These are phyloP conservation scores for Dorcoceras hygrometricum DNA, from an alignment of 257 asterid genomes.

Conservation along the genomic window DNA sequence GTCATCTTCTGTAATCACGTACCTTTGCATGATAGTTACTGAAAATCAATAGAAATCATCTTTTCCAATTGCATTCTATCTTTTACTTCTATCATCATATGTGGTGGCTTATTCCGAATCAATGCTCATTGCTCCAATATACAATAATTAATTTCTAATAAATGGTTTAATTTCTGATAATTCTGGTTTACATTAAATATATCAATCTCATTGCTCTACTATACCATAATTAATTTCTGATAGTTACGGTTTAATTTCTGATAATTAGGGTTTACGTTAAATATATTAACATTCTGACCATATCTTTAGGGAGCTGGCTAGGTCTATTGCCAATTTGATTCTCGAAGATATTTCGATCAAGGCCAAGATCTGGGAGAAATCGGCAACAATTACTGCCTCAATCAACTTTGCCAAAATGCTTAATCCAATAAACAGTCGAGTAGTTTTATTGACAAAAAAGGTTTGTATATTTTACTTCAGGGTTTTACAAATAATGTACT, in stretches of 20 bases:
- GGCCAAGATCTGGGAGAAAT: constrained; percentile 72
- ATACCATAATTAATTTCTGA: too few species aligned
- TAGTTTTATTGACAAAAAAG: constrained; percentile 53
- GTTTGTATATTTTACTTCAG: constrained; percentile 38
- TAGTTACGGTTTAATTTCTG: too few species aligned
- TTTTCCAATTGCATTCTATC: too few species aligned
- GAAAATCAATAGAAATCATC: too few species aligned
- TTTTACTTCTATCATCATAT: too few species aligned
- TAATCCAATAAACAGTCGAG: constrained; percentile 57
- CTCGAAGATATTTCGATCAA: constrained; percentile 50
- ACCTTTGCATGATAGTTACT: too few species aligned
- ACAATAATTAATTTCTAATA: background rate
- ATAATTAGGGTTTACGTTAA: background rate
- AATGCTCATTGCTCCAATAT: background rate
- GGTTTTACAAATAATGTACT: constrained; percentile 6
- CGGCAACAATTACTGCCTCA: constrained; percentile 47
- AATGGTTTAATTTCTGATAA: too few species aligned
- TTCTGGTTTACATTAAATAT: too few species aligned
- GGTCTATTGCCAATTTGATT: constrained; percentile 57
- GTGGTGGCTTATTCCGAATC: background rate
- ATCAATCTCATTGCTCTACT: too few species aligned
- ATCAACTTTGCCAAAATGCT: constrained; percentile 58
- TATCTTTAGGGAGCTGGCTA: constrained; percentile 56
- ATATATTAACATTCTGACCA: constrained; percentile 19
- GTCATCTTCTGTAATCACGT: too few species aligned